phyloP scores from a whole-genome alignment of 139 green algal species.

The Chlorella vulgaris region DNA sequence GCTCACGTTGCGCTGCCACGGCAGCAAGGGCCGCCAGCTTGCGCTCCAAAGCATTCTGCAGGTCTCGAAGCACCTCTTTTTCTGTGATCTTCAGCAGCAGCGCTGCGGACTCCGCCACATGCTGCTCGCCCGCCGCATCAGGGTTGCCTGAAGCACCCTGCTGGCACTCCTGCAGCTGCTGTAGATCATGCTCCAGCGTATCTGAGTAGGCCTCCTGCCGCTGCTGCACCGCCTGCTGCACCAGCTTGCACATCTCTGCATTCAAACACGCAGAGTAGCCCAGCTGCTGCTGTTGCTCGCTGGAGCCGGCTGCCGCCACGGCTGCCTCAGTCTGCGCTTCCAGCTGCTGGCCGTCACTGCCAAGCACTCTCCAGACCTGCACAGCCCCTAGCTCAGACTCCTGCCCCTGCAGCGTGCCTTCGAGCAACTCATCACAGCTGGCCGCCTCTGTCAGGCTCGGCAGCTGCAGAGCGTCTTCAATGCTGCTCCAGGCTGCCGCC shows the following conservation, averaged over 20 bases:
- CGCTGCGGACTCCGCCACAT: slow-evolving; percentile 6
- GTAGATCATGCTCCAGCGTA: not conserved
- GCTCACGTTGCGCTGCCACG: not conserved
- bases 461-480: slow-evolving; percentile 49
- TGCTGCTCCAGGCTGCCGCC: slow-evolving; percentile 15
- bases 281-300: not conserved
- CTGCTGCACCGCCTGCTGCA: not conserved
- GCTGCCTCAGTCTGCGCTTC: not conserved
- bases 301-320: not conserved
- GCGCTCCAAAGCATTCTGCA: not conserved
- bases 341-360: not conserved
- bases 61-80: slow-evolving; percentile 37
- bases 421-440: not conserved
- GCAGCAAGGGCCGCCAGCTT: not conserved
- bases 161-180: not conserved
- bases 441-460: not conserved
- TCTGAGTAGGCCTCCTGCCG: slow-evolving; percentile 2
- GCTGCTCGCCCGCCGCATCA: not conserved
- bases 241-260: too few relatives aligned
- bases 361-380: slow-evolving; percentile 32
- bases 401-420: not conserved
- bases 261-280: too few relatives aligned
- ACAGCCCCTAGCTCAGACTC: not conserved
- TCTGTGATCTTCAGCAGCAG: slow-evolving; percentile 36
- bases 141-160: not conserved